phyloP scores from a whole-genome alignment of 441 rosid genomes.

The Sinapis alba region DNA sequence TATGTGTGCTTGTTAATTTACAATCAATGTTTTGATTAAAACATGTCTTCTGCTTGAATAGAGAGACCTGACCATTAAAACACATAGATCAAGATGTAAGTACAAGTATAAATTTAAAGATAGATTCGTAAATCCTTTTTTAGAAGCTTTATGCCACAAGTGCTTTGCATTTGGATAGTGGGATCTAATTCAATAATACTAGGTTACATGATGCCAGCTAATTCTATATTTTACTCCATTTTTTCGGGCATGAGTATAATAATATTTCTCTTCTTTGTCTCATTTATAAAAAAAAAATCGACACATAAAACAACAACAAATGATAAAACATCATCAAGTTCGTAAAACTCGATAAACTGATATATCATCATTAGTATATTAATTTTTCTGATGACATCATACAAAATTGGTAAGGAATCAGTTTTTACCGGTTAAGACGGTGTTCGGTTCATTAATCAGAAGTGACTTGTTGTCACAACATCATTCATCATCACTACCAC shows the following conservation, averaged over 20 bases:
- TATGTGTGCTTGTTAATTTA: not conserved
- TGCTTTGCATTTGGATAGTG: constrained; percentile 30
- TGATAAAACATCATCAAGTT: constrained; percentile 6
- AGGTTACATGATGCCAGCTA: constrained; percentile 35
- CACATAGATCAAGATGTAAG: constrained; percentile 1
- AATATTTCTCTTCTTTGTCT: not conserved
- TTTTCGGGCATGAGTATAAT: constrained; percentile 15
- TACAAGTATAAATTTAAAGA: not conserved
- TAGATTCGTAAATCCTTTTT: not conserved
- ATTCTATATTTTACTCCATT: constrained; percentile 23
- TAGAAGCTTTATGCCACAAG: not conserved
- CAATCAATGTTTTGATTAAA: not conserved
- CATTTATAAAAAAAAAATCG: not conserved
- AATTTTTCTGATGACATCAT: constrained; percentile 10
- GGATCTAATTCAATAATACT: constrained; percentile 28
- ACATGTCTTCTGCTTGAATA: not conserved
- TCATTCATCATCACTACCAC: constrained; percentile 26
- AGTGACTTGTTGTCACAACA: constrained; percentile 37
- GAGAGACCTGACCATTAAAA: not conserved
- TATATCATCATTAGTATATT: constrained; percentile 1
- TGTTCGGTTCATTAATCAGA: constrained; percentile 11
- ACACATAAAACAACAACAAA: constrained; percentile 12
- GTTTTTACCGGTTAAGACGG: constrained; percentile 35
- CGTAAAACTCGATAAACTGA: constrained; percentile 19
- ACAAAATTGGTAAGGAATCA: not conserved